Percentiles rank a stretch among this genome's conserved stretches.
Conservation (phyloP, 179 eudicot genomes). For the Camellia oleifera region DNA sequence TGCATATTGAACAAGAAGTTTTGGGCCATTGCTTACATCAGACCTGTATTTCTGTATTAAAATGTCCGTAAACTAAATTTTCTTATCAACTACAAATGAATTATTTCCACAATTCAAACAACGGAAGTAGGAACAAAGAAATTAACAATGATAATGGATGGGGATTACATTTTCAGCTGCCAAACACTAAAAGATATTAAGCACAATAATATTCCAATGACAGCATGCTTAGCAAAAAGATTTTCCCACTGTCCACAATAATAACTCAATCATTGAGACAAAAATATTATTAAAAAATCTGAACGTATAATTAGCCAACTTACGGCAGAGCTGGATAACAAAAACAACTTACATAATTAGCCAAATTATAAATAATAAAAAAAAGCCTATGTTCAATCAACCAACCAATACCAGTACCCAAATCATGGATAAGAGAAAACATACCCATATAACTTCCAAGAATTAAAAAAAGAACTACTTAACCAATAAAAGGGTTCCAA, state of each 20-base stretch:
- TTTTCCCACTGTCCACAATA: not conserved
- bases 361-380: not conserved
- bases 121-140: not conserved
- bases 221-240: not conserved
- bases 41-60: not conserved
- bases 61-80: not conserved
- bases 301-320: not conserved
- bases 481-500: no score
- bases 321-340: not conserved
- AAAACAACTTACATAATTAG: not conserved
- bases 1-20: not conserved
- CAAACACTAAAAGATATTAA: not conserved
- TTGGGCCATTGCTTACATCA: not conserved
- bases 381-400: not conserved
- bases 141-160: not conserved
- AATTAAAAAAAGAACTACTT: no score
- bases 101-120: not conserved
- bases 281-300: not conserved
- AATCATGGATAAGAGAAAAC: not conserved
- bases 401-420: not conserved
- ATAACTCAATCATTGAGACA: not conserved
- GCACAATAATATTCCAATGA: not conserved
- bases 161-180: not conserved
- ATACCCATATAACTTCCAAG: no score
- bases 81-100: not conserved